Conservation (phyloP, 2,329 filamentous ascomycete genomes). For the Diaporthe ampelina region DNA sequence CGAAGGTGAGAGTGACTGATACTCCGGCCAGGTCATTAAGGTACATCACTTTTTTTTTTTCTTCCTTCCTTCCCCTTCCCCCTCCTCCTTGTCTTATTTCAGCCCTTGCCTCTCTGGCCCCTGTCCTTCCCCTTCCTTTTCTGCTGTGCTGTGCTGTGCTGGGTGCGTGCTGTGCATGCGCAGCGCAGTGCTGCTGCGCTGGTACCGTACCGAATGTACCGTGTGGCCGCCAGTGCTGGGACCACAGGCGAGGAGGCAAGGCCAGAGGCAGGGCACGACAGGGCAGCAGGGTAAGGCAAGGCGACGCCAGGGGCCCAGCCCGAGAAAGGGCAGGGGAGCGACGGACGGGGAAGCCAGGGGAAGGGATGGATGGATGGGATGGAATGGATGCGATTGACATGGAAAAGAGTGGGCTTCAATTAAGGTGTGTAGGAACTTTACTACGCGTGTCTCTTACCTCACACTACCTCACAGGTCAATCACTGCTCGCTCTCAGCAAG, state of each 20-base stretch:
- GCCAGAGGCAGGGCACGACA: conserved; percentile 1
- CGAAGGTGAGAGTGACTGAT: conserved; percentile 34
- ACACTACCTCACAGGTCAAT: not conserved
- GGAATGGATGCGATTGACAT: conserved; percentile 38
- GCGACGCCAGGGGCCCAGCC: conserved; percentile 32
- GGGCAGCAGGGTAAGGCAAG: conserved; percentile 19
- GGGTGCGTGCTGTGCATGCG: not conserved
- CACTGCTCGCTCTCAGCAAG: conserved; percentile 8
- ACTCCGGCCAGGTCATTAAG: conserved; percentile 21
- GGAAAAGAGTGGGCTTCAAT: conserved; percentile 37
- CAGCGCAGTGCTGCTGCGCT: not conserved
- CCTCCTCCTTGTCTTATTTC: conserved; percentile 15
- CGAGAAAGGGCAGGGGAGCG: conserved; percentile 22
- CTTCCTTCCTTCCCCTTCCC: no score
- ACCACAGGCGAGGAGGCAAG: conserved; percentile 34
- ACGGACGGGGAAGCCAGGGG: conserved; percentile 36
- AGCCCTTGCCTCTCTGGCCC: conserved; percentile 24
- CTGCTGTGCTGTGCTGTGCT: conserved; percentile 2
- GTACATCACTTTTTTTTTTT: conserved; percentile 27
- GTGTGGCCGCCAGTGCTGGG: conserved; percentile 18
- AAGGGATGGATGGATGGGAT: conserved; percentile 36
- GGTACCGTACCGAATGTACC: not conserved
- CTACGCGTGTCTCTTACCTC: conserved; percentile 19
- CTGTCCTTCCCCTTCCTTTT: not conserved
- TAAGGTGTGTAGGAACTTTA: conserved; percentile 35